Evolutionary conservation across 176 grass and related monocot genomes (phyloP), one percentile per base, ranked within the genome.

Genomic region (Guadua angustifolia): DNA sequence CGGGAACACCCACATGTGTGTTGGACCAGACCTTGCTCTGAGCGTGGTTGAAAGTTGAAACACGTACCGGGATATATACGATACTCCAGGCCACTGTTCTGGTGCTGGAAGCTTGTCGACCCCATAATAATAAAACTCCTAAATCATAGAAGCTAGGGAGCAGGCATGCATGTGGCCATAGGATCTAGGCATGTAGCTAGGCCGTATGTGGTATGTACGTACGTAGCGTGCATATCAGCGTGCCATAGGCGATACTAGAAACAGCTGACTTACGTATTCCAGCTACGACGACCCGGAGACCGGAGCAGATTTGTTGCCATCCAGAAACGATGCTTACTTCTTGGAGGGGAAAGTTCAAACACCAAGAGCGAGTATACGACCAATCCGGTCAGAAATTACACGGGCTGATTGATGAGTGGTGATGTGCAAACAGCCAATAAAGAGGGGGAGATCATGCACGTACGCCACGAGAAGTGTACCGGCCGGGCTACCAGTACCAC

Each of bases 31-130:
- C n/a, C 22, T 2, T 1, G 42, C 9, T 33, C 36, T 57, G 69
- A 32, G 29, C 17, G 44, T 83, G 29, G 45, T 52, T 52, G 45
- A 60, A 52, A 50, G 45, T 65, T 52, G 45, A 60, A 52, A 50
- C 69, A 73, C 12, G 10, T 49, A 16, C 69, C 22, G 55, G 40
- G 69, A 29, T n/a, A 29, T 29, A 49, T 63, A 16, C 38, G 70
- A 50, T 50, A 49, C 70, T 65, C 21, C 71, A 66, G 44, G 9
- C 3, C 25, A 74, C 71, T 66, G 45, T 66, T 75, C 14, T 40
- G 19, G 59, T 29, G 45, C 59, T 46, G 70, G 44, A 53, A 19
- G 29, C 21, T 75, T 74, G 81, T 65, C 81, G 12, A 29, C 6
- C 50, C 22, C 10, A 47, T 60, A 17, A 26, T 60, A 17, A 26